phyloP scores from a whole-genome alignment of 2,329 filamentous ascomycete species.

The Pestalotiopsis sp. region DNA sequence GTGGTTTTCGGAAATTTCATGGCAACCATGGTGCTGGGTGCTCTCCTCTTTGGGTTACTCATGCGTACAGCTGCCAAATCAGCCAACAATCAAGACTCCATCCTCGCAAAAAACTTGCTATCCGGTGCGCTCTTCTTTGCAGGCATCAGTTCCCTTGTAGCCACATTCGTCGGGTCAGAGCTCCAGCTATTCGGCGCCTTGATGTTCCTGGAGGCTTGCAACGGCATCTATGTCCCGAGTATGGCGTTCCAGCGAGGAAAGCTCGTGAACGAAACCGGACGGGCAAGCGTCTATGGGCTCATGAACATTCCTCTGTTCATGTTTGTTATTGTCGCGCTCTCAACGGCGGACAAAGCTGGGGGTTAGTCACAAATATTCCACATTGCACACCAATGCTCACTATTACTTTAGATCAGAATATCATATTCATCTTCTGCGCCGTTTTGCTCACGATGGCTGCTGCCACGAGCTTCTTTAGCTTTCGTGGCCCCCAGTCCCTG shows the following conservation, averaged over 20 bases:
- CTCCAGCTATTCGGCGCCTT: slow-evolving; percentile 27
- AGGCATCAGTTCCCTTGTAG: slow-evolving; percentile 24
- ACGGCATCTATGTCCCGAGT: slow-evolving; percentile 35
- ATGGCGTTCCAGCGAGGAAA: slow-evolving; percentile 33
- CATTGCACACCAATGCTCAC: neutral
- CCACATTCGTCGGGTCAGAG: slow-evolving; percentile 25
- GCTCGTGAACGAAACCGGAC: slow-evolving; percentile 29
- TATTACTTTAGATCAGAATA: slow-evolving; percentile 15
- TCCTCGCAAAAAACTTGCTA: slow-evolving; percentile 18
- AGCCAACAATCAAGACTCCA: slow-evolving; percentile 17
- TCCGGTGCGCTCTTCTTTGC: slow-evolving; percentile 24
- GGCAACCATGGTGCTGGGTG: slow-evolving; percentile 62
- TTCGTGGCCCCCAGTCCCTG: neutral
- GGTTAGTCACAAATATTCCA: slow-evolving; percentile 16
- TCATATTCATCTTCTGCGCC: slow-evolving; percentile 26
- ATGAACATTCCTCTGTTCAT: slow-evolving; percentile 57
- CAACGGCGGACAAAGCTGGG: slow-evolving; percentile 33
- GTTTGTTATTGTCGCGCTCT: slow-evolving; percentile 54
- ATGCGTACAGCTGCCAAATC: slow-evolving; percentile 10
- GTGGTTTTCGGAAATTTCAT: slow-evolving; percentile 62
- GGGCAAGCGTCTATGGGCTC: slow-evolving; percentile 32
- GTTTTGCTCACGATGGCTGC: slow-evolving; percentile 24
- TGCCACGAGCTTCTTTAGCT: slow-evolving; percentile 17
- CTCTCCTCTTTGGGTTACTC: slow-evolving; percentile 50
- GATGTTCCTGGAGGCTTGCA: slow-evolving; percentile 34